Evolutionary conservation across 2,329 filamentous ascomycete genomes (phyloP).

Genomic region (Dactylella cylindrospora): DNA sequence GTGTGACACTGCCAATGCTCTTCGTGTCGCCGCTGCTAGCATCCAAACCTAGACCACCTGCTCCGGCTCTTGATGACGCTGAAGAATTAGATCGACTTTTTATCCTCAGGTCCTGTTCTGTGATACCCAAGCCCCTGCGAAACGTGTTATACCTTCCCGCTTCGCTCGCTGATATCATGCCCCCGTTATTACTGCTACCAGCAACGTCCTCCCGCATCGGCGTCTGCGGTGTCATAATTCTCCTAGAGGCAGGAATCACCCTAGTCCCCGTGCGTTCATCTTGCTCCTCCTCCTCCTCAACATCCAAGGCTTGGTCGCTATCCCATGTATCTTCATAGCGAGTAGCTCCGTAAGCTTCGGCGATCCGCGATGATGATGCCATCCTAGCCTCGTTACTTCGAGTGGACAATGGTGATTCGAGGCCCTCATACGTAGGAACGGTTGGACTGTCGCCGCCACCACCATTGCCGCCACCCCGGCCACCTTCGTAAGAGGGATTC

Average conservation of each 20-base stretch:
- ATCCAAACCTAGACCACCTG: slow-evolving; percentile 7
- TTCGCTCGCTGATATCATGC: slow-evolving; percentile 36
- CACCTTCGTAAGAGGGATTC: slow-evolving; percentile 35
- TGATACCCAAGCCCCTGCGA: slow-evolving; percentile 42
- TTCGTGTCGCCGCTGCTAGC: slow-evolving; percentile 12
- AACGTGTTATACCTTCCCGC: slow-evolving; percentile 44
- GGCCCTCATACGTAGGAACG: slow-evolving; percentile 24
- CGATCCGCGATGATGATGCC: slow-evolving; percentile 14
- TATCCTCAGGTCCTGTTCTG: slow-evolving; percentile 31
- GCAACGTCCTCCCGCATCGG: slow-evolving; percentile 33
- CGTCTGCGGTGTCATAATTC: slow-evolving; percentile 42
- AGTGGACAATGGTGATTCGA: slow-evolving; percentile 39
- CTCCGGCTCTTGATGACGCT: slow-evolving; percentile 28
- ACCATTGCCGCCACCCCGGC: slow-evolving; percentile 14
- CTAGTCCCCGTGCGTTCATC: slow-evolving; percentile 34
- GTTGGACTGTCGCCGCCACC: slow-evolving; percentile 28
- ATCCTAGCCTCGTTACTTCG: slow-evolving; percentile 23
- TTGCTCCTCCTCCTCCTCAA: slow-evolving; percentile 32
- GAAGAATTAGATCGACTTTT: slow-evolving; percentile 42
- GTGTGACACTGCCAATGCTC: slow-evolving; percentile 32
- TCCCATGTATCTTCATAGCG: slow-evolving; percentile 33
- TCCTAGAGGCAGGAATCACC: slow-evolving; percentile 43
- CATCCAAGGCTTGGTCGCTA: slow-evolving; percentile 21
- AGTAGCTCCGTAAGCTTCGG: slow-evolving; percentile 14
- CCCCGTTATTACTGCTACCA: slow-evolving; percentile 28